These are phyloP conservation scores for Cladophialophora immunda DNA, from an alignment of 2,329 filamentous ascomycete species.

Conservation along the genomic window DNA sequence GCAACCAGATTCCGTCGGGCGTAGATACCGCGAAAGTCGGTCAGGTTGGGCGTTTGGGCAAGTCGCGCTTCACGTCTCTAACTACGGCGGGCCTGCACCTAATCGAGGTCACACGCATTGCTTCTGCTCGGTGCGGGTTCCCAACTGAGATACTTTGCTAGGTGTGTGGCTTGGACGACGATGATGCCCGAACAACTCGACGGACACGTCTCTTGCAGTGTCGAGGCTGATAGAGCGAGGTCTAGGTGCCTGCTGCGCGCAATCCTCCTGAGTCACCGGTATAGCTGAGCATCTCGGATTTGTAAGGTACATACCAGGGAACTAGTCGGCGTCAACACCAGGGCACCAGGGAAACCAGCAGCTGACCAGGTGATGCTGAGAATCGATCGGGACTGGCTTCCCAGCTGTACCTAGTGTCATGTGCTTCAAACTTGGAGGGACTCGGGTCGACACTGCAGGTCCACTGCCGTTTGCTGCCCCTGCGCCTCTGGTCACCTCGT, in stretches of 20 bases:
- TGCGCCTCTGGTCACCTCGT: background rate
- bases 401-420: background rate
- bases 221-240: background rate
- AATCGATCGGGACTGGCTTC: background rate
- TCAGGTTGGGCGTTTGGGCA: background rate
- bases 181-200: background rate
- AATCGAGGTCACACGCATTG: background rate
- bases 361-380: background rate
- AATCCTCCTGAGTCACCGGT: background rate
- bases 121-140: background rate
- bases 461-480: background rate
- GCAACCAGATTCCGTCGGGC: background rate
- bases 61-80: background rate
- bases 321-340: background rate
- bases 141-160: background rate
- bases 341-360: background rate
- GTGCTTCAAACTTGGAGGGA: background rate
- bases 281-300: background rate
- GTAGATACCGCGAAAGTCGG: background rate
- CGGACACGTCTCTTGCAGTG: background rate
- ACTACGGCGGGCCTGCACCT: background rate
- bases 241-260: background rate
- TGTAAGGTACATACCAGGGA: background rate
- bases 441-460: background rate
- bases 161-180: background rate